Percentiles rank a stretch among this genome's conserved stretches.
phyloP scores from a whole-genome alignment of 257 asterid species.

The Solanum peruvianum region DNA sequence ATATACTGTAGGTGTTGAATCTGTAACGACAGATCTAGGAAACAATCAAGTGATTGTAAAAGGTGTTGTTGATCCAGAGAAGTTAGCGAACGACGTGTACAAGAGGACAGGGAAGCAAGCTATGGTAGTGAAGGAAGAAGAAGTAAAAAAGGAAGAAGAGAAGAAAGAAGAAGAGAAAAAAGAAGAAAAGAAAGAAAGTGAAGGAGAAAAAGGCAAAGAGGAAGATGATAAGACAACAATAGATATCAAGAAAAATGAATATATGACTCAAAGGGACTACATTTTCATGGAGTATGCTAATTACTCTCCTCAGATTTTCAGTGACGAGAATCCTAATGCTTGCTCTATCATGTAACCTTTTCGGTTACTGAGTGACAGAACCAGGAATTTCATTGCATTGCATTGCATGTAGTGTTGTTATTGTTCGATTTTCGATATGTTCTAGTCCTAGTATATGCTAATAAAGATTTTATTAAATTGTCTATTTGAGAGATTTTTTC shows the following conservation, averaged over 20 bases:
- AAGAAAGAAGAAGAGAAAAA: slow-evolving; percentile 23
- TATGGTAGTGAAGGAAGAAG: slow-evolving; percentile 47
- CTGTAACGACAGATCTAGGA: slow-evolving; percentile 50
- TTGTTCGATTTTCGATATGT: neutral
- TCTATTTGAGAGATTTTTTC: neutral
- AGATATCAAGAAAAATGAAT: slow-evolving; percentile 57
- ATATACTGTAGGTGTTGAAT: slow-evolving; percentile 53
- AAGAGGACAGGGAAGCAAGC: slow-evolving; percentile 75
- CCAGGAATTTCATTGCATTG: neutral
- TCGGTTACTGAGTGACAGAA: neutral
- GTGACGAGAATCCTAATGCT: slow-evolving; percentile 90
- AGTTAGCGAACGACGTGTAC: slow-evolving; percentile 61
- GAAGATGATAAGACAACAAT: slow-evolving; percentile 11
- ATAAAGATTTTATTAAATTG: neutral
- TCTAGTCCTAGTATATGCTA: neutral
- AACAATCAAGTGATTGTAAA: slow-evolving; percentile 52
- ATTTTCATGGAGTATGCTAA: slow-evolving; percentile 42
- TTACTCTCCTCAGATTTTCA: slow-evolving; percentile 72
- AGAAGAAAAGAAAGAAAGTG: slow-evolving; percentile 4
- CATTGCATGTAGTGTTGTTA: neutral
- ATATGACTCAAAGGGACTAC: slow-evolving; percentile 48
- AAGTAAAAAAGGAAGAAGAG: slow-evolving; percentile 38
- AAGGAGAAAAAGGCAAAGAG: slow-evolving; percentile 8
- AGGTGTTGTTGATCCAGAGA: slow-evolving; percentile 67
- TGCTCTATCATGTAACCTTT: slow-evolving; percentile 53